Percentiles rank a stretch among this genome's conserved stretches.
Conservation (phyloP, 2,329 filamentous ascomycete species). For the Aspergillus sp. region DNA sequence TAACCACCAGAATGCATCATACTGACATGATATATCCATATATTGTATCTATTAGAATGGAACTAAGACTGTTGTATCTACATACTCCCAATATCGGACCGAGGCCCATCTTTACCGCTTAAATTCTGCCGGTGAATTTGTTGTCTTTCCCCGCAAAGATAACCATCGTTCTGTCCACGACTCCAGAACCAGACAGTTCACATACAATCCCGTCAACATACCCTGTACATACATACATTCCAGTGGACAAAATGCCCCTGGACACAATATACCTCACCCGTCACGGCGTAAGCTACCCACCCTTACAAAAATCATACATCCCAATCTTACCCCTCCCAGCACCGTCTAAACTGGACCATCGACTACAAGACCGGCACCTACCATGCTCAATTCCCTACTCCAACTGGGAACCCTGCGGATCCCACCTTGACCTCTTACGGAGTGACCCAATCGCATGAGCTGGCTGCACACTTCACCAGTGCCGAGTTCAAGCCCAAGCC, state of each 20-base stretch:
- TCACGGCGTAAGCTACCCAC: constrained; percentile 60
- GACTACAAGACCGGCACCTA: constrained; percentile 77
- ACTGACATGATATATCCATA: background rate
- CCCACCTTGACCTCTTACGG: constrained; percentile 84
- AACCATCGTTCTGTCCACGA: too few relatives aligned
- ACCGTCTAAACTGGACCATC: constrained; percentile 85
- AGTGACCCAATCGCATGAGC: constrained; percentile 73
- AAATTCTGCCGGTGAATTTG: constrained; percentile 1
- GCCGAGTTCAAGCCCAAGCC: constrained; percentile 33
- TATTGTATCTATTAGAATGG: too few relatives aligned
- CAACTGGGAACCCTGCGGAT: constrained; percentile 83
- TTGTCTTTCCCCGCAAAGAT: too few relatives aligned
- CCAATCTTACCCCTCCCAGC: constrained; percentile 49
- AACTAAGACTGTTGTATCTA: background rate
- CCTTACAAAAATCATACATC: background rate
- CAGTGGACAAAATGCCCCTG: constrained; percentile 51
- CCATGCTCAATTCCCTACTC: constrained; percentile 65
- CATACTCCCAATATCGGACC: constrained; percentile 3
- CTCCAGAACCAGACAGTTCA: too few relatives aligned
- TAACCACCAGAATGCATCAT: too few relatives aligned
- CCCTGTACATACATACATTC: too few relatives aligned
- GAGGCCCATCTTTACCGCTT: constrained; percentile 9
- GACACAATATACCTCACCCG: constrained; percentile 70
- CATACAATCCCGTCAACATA: too few relatives aligned
- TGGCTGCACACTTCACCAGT: constrained; percentile 48